Evolutionary conservation across 106 monocot species (phyloP).

Genomic region (Gastrodia elata): DNA sequence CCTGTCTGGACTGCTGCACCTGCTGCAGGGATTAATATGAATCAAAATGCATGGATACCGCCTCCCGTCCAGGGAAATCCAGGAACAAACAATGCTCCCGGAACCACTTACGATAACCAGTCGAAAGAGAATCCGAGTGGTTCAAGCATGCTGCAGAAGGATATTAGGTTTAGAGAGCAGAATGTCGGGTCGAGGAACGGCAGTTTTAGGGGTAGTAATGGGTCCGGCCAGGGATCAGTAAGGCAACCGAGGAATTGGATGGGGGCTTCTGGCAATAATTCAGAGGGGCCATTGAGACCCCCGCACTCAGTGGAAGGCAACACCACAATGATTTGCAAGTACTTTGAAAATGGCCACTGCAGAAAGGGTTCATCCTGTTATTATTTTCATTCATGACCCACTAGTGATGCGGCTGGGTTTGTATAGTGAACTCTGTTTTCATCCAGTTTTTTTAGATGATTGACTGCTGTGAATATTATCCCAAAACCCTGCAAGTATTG

Average conservation of each 20-base stretch:
- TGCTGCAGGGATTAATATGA: conserved; percentile 13
- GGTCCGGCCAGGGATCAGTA: conserved; percentile 14
- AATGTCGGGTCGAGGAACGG: conserved; percentile 17
- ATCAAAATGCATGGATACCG: conserved; percentile 22
- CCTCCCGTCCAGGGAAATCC: conserved; percentile 13
- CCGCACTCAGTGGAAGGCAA: no score
- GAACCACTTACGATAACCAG: conserved; percentile 21
- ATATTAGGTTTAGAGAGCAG: conserved; percentile 17
- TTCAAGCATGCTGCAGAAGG: conserved; percentile 14
- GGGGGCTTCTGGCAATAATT: conserved; percentile 12
- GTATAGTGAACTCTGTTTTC: conserved; percentile 1
- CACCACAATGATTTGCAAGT: neutral
- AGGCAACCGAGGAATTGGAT: conserved; percentile 19
- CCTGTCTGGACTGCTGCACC: conserved; percentile 7
- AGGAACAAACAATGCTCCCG: conserved; percentile 14
- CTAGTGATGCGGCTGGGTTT: neutral
- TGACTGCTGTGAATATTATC: neutral
- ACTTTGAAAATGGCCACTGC: neutral
- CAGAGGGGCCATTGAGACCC: conserved; percentile 16
- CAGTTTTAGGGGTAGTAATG: conserved; percentile 5
- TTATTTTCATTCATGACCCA: neutral
- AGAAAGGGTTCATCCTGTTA: neutral
- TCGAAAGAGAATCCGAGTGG: conserved; percentile 13
- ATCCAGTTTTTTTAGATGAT: neutral
- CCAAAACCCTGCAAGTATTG: neutral